Evolutionary conservation across 2,329 filamentous ascomycete species (phyloP).

Genomic region (Fusarium beomiforme): DNA sequence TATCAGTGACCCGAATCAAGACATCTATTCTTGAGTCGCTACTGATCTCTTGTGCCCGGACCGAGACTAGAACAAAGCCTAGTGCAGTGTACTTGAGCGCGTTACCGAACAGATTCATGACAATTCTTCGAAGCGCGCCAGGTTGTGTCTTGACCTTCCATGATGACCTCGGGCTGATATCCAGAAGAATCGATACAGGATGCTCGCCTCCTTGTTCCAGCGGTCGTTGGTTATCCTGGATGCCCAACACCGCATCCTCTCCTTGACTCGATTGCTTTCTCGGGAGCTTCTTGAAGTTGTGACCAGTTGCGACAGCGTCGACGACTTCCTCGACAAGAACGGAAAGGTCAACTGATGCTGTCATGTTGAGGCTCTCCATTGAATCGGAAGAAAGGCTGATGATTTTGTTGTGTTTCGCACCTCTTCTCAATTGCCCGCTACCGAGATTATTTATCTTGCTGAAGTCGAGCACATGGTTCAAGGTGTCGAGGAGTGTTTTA

Average conservation of each 20-base stretch:
- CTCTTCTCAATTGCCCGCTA: constrained; percentile 36
- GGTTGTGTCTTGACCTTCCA: constrained; percentile 66
- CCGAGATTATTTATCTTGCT: constrained; percentile 52
- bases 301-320: constrained; percentile 52
- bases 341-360: constrained; percentile 46
- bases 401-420: constrained; percentile 32
- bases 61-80: constrained; percentile 59
- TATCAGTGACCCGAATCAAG: constrained; percentile 65
- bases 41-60: constrained; percentile 40
- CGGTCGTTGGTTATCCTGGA: neutral
- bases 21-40: constrained; percentile 39
- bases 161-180: constrained; percentile 55
- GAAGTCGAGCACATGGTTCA: constrained; percentile 60
- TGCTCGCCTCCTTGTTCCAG: constrained; percentile 37
- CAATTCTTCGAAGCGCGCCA: constrained; percentile 61
- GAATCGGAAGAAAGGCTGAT: constrained; percentile 42
- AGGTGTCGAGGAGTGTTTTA: constrained; percentile 59
- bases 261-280: neutral
- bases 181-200: constrained; percentile 59
- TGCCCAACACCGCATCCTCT: neutral
- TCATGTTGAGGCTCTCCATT: constrained; percentile 46
- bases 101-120: constrained; percentile 72
- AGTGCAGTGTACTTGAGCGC: constrained; percentile 68
- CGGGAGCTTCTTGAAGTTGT: constrained; percentile 47
- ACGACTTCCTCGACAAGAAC: constrained; percentile 52